Conservation (phyloP, 371 early-diverging fungal genomes). For the Synchytrium microbalum region DNA sequence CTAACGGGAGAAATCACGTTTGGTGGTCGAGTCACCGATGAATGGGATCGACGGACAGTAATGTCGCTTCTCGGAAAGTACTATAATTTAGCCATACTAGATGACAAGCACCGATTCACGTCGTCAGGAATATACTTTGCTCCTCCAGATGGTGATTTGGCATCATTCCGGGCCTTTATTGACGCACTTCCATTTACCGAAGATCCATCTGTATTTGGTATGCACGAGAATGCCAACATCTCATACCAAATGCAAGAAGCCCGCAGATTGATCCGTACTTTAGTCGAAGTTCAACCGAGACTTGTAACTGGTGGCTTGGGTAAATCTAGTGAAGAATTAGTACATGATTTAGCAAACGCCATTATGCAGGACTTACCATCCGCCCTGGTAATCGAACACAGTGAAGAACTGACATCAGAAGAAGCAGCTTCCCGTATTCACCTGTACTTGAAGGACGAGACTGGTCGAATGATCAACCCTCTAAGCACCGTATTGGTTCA, state of each 20-base stretch:
- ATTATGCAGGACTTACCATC: constrained; percentile 41
- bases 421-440: neutral
- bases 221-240: constrained; percentile 54
- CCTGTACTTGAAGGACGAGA: constrained; percentile 37
- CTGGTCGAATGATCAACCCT: constrained; percentile 42
- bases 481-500: constrained; percentile 42
- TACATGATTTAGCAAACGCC: constrained; percentile 26
- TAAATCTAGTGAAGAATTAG: constrained; percentile 37
- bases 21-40: constrained; percentile 53
- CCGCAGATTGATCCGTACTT: constrained; percentile 32
- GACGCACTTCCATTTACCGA: constrained; percentile 43
- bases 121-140: constrained; percentile 42
- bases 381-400: constrained; percentile 28
- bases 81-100: constrained; percentile 38
- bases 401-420: constrained; percentile 9
- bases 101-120: constrained; percentile 37
- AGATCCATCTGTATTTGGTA: constrained; percentile 50
- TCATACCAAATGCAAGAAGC: constrained; percentile 50
- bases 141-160: constrained; percentile 41
- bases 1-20: constrained; percentile 50
- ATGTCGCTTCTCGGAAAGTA: constrained; percentile 35
- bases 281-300: constrained; percentile 47
- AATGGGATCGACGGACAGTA: constrained; percentile 48
- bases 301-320: constrained; percentile 28
- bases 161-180: constrained; percentile 32